A percentile compares a stretch with the other conserved stretches of the same genome.
phyloP scores from a whole-genome alignment of 768 basidiomycete species.

The Fomitopsis serialis region DNA sequence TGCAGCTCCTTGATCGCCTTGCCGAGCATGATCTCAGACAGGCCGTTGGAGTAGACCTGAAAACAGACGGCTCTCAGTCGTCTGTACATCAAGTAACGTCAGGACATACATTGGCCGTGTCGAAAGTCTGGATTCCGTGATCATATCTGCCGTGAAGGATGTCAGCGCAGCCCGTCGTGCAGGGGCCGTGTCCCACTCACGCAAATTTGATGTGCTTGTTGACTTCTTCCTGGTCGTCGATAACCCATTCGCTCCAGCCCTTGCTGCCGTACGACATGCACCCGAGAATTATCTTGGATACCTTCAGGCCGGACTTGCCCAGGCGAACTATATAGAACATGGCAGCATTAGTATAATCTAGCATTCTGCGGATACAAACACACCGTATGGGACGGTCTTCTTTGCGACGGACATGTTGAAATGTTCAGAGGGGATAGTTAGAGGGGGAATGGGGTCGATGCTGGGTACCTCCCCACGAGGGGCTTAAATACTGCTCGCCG shows the following conservation, averaged over 20 bases:
- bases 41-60: conserved; percentile 35
- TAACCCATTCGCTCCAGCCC: conserved; percentile 30
- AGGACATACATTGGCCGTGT: conserved; percentile 20
- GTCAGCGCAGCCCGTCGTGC: not conserved
- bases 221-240: conserved; percentile 5
- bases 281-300: conserved; percentile 30
- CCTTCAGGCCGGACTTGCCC: conserved; percentile 37
- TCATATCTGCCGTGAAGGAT: conserved; percentile 21
- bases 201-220: conserved; percentile 6
- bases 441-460: too few relatives aligned
- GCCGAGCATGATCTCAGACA: conserved; percentile 36
- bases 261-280: conserved; percentile 15
- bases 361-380: not conserved
- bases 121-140: conserved; percentile 31
- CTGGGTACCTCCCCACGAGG: too few relatives aligned
- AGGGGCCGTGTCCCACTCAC: not conserved
- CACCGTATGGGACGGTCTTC: not conserved
- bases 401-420: not conserved
- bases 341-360: not conserved
- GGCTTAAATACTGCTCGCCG: too few relatives aligned
- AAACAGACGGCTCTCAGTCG: not conserved
- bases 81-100: not conserved
- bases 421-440: too few relatives aligned
- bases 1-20: conserved; percentile 37
- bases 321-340: conserved; percentile 23